Evolutionary conservation across 768 basidiomycete species (phyloP).

Genomic region (Strobilomyces echinocephalus): DNA sequence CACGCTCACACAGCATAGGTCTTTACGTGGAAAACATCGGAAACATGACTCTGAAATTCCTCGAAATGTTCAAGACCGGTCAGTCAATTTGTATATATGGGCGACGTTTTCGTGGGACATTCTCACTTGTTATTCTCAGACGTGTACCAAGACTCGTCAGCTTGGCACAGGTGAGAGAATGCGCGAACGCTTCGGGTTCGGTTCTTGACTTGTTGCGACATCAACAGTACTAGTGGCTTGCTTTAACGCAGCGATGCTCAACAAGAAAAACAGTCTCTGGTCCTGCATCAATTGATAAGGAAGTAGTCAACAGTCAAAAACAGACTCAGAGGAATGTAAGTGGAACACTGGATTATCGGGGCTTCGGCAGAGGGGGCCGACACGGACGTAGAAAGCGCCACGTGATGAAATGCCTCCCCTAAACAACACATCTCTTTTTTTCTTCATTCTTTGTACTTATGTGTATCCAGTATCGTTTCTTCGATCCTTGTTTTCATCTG

Average conservation of each 20-base stretch:
- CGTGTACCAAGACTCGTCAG: conserved; percentile 33
- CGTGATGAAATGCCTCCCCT: neutral
- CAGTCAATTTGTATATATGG: neutral
- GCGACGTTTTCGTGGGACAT: neutral
- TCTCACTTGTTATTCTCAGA: conserved; percentile 10
- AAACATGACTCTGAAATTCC: conserved; percentile 44
- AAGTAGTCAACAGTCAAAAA: too few species aligned
- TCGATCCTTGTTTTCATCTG: neutral
- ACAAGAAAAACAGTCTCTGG: too few species aligned
- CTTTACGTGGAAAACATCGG: conserved; percentile 55
- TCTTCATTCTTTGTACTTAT: too few species aligned
- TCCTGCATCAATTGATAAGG: too few species aligned
- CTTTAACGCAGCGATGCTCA: conserved; percentile 25
- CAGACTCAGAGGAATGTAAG: too few species aligned
- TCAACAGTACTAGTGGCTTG: conserved; percentile 40
- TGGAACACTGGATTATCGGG: too few species aligned
- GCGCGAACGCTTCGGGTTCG: neutral
- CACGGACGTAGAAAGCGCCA: neutral
- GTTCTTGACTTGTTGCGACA: neutral
- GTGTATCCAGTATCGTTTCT: too few species aligned
- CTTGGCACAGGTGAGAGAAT: conserved; percentile 39
- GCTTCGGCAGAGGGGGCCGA: too few species aligned
- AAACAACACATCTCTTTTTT: neutral
- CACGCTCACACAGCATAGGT: conserved; percentile 21
- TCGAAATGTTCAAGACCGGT: conserved; percentile 47